Evolutionary conservation across 164 flowering plant genomes (phyloP).

Genomic region (Tinospora cordifolia): DNA sequence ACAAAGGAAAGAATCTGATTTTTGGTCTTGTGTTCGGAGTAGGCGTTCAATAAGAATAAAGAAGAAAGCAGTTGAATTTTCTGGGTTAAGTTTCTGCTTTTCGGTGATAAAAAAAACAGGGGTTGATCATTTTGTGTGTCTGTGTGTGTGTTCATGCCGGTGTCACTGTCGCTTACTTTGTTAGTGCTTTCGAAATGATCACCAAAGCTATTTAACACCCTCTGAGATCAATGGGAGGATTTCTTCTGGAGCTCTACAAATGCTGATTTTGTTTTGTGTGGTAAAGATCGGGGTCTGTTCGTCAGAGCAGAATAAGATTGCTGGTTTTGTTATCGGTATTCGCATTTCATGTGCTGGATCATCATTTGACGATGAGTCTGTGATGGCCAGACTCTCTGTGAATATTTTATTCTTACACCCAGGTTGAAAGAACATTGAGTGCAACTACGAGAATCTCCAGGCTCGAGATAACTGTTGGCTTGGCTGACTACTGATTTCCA

Average conservation of each 20-base stretch:
- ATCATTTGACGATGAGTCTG: conserved; percentile 40
- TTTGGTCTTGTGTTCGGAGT: too few relatives aligned
- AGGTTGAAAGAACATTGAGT: conserved; percentile 14
- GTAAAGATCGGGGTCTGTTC: too few relatives aligned
- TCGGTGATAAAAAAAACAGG: too few relatives aligned
- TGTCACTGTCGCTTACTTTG: not conserved
- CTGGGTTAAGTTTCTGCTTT: too few relatives aligned
- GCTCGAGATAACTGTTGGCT: conserved; percentile 13
- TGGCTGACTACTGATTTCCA: conserved; percentile 22
- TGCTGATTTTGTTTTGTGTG: too few relatives aligned
- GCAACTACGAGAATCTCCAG: conserved; percentile 29
- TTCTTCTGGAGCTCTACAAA: too few relatives aligned
- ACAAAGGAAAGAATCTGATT: too few relatives aligned
- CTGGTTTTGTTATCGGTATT: conserved; percentile 24
- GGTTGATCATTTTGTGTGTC: too few relatives aligned
- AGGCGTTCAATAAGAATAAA: too few relatives aligned
- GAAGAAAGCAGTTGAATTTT: too few relatives aligned
- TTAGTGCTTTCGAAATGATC: too few relatives aligned
- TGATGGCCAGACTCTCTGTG: conserved; percentile 17
- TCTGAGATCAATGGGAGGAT: not conserved
- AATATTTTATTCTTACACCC: conserved; percentile 8
- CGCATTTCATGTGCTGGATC: conserved; percentile 20
- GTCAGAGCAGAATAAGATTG: too few relatives aligned
- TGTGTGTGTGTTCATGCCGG: not conserved
- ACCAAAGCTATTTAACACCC: not conserved